Evolutionary conservation across 1,284 basidiomycete species (phyloP).

Genomic region (Trichosporon sp.): DNA sequence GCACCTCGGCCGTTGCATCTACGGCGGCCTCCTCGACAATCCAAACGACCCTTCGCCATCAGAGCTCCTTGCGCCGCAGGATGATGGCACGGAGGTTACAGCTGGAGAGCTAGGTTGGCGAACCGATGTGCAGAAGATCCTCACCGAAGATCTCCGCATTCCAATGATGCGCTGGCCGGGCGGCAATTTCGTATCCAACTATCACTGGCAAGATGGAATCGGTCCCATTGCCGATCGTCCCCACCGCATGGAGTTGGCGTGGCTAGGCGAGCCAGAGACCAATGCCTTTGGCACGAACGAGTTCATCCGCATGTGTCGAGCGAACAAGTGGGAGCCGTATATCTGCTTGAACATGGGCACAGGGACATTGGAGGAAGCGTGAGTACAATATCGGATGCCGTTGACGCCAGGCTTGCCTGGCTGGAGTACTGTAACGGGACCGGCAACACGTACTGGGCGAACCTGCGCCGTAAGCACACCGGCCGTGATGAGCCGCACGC

Average conservation of each 20-base stretch:
- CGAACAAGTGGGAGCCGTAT: constrained; percentile 53
- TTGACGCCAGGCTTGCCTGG: constrained; percentile 62
- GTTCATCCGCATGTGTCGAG: constrained; percentile 45
- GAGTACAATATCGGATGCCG: constrained; percentile 51
- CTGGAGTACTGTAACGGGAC: constrained; percentile 61
- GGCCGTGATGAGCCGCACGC: constrained; percentile 58
- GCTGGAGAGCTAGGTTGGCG: constrained; percentile 52
- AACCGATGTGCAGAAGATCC: constrained; percentile 55
- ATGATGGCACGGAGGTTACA: constrained; percentile 26
- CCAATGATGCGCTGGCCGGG: constrained; percentile 61
- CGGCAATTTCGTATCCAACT: constrained; percentile 56
- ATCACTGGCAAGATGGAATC: constrained; percentile 63
- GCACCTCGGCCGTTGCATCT: constrained; percentile 59
- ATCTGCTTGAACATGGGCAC: constrained; percentile 54
- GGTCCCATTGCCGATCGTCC: constrained; percentile 56
- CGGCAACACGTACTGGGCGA: constrained; percentile 54
- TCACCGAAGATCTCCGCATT: constrained; percentile 55
- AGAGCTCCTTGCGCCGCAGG: constrained; percentile 33
- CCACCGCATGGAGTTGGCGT: constrained; percentile 59
- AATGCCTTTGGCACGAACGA: constrained; percentile 62
- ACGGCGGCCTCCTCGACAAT: constrained; percentile 57
- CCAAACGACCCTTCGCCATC: constrained; percentile 45
- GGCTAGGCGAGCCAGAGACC: constrained; percentile 57
- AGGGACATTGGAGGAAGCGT: background rate
- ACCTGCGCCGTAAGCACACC: constrained; percentile 56